Evolutionary conservation across 164 flowering plant species (phyloP).

Genomic region (Piper longum): DNA sequence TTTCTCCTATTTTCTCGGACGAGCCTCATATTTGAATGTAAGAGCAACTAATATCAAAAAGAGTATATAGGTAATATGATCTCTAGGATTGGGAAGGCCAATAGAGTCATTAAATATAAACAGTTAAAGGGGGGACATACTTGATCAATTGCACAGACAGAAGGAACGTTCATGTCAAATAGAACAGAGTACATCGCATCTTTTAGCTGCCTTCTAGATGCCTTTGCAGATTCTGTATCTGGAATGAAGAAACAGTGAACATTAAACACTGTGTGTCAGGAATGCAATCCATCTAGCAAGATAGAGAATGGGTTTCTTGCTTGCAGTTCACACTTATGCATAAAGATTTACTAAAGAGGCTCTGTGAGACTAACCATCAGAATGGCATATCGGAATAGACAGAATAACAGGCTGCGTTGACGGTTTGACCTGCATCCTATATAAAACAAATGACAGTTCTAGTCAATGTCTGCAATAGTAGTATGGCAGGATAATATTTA

Average conservation of each 20-base stretch:
- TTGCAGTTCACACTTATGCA: not conserved
- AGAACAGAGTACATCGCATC: conserved; percentile 52
- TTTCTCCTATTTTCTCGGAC: no score
- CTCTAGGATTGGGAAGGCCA: not conserved
- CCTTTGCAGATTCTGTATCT: conserved; percentile 77
- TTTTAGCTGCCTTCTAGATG: conserved; percentile 68
- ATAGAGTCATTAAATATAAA: not conserved
- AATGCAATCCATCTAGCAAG: not conserved
- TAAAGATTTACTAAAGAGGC: not conserved
- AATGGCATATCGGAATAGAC: conserved; percentile 68
- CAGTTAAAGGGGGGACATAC: not conserved
- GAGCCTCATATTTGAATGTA: no score
- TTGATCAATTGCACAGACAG: conserved; percentile 65
- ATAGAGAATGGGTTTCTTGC: not conserved
- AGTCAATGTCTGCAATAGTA: no score
- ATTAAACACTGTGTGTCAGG: not conserved
- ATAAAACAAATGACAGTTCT: not conserved
- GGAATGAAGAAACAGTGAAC: not conserved
- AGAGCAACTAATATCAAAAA: no score
- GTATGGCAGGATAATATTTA: no score
- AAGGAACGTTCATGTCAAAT: conserved; percentile 91
- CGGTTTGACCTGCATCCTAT: conserved; percentile 92
- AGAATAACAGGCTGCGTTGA: conserved; percentile 58
- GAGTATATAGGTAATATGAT: not conserved
- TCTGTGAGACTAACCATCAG: conserved; percentile 46